phyloP scores from a whole-genome alignment of 106 monocot genomes.

The Agapanthus africanus region DNA sequence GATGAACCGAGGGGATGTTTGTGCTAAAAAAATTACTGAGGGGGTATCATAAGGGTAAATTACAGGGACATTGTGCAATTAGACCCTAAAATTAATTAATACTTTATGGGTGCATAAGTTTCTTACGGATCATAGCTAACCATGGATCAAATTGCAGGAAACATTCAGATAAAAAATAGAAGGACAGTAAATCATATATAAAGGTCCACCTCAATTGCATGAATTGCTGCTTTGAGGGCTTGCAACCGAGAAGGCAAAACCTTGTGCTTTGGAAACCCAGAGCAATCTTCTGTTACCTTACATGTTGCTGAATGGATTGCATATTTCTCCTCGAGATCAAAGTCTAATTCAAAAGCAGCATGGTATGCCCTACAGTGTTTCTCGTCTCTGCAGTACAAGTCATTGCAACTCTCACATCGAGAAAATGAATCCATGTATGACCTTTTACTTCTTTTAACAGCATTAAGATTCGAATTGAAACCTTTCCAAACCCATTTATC shows the following conservation, averaged over 20 bases:
- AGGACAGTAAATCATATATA: background rate
- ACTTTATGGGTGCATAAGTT: background rate
- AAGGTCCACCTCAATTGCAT: conserved; percentile 73
- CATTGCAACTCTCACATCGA: conserved; percentile 74
- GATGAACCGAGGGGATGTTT: too few species aligned
- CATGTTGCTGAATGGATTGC: conserved; percentile 81
- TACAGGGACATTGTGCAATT: background rate
- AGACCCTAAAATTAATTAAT: background rate
- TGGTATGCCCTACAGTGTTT: conserved; percentile 88
- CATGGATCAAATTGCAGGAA: background rate
- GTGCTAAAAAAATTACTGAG: too few species aligned
- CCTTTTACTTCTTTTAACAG: conserved; percentile 49
- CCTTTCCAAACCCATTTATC: conserved; percentile 85
- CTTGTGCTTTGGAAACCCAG: conserved; percentile 39
- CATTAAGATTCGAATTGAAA: conserved; percentile 53
- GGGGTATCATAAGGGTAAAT: background rate
- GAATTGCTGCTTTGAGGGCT: conserved; percentile 85
- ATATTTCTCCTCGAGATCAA: conserved; percentile 92
- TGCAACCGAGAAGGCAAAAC: conserved; percentile 76
- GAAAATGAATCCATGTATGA: conserved; percentile 51
- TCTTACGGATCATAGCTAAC: background rate
- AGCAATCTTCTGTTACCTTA: conserved; percentile 28
- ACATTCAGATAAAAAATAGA: background rate
- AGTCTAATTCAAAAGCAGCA: conserved; percentile 76
- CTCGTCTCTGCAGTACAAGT: conserved; percentile 88